Evolutionary conservation across 495 filamentous ascomycete genomes (phyloP).

Genomic region (Aspergillus haitiensis): DNA sequence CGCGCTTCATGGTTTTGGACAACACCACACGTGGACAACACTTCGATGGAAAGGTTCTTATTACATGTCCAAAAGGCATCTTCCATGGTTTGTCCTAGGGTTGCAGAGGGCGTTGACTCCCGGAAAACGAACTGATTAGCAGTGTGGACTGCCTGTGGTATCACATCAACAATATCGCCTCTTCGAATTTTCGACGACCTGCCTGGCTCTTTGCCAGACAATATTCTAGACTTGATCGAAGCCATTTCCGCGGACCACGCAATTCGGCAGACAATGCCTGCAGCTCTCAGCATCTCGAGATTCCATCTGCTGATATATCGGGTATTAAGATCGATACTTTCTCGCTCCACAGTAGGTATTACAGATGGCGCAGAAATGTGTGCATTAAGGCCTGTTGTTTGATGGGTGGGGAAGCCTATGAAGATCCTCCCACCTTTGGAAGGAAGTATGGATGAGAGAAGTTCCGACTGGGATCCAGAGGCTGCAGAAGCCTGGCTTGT

Average conservation of each 20-base stretch:
- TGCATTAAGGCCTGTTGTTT: conserved; percentile 90
- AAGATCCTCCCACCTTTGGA: conserved; percentile 86
- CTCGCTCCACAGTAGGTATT: conserved; percentile 97
- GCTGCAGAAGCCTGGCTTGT: conserved; percentile 66
- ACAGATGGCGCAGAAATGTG: conserved; percentile 98
- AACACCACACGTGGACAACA: conserved; percentile 84
- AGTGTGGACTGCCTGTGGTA: conserved; percentile 74
- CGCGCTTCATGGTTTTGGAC: conserved; percentile 75
- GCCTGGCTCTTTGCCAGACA: conserved; percentile 31
- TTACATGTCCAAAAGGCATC: conserved; percentile 94
- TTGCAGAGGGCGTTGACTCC: conserved; percentile 82
- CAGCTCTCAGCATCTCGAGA: conserved; percentile 86
- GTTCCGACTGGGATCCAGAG: conserved; percentile 62
- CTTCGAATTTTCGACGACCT: conserved; percentile 59
- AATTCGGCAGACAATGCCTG: conserved; percentile 86
- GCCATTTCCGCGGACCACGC: conserved; percentile 84
- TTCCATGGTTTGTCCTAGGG: conserved; percentile 80
- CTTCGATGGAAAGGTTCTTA: conserved; percentile 75
- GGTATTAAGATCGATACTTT: conserved; percentile 95
- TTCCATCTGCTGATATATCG: conserved; percentile 95
- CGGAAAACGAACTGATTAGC: conserved; percentile 74
- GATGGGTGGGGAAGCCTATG: conserved; percentile 95
- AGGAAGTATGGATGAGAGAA: conserved; percentile 89
- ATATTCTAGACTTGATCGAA: conserved; percentile 56
- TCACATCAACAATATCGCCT: conserved; percentile 61